Conservation (phyloP, 345 rosid genomes). For the Stellera chamaejasme region DNA sequence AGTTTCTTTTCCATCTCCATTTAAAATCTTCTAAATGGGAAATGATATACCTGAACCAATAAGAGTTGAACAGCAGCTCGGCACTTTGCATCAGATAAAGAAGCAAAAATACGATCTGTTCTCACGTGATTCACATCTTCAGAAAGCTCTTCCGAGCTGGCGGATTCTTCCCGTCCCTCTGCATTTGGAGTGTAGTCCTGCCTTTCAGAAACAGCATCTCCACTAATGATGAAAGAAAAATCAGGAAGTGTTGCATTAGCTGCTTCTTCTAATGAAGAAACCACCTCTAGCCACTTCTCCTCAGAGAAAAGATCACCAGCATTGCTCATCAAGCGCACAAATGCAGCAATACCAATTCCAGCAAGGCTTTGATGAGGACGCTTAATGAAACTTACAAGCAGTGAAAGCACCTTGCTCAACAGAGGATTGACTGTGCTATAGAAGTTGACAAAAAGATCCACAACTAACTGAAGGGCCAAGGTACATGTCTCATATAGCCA, state of each 20-base stretch:
- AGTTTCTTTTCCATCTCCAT: too few species aligned
- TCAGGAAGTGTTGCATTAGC: constrained; percentile 73
- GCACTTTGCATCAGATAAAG: constrained; percentile 69
- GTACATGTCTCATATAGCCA: constrained; percentile 98
- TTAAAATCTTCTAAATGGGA: too few species aligned
- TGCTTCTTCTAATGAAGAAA: constrained; percentile 69
- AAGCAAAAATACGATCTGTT: constrained; percentile 41
- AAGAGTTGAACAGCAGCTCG: constrained; percentile 82
- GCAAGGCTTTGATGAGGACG: constrained; percentile 96
- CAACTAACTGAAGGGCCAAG: constrained; percentile 82
- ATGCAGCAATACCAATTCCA: constrained; percentile 90
- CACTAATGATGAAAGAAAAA: constrained; percentile 43
- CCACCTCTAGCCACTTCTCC: constrained; percentile 87
- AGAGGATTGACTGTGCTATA: constrained; percentile 83
- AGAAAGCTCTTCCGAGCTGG: constrained; percentile 28
- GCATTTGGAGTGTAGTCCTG: constrained; percentile 19
- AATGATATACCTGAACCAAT: constrained; percentile 36
- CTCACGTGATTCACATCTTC: constrained; percentile 27
- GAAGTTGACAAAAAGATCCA: constrained; percentile 88
- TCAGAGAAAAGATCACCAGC: constrained; percentile 76
- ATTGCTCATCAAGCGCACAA: constrained; percentile 87
- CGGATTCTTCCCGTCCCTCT: constrained; percentile 26
- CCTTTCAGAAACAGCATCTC: constrained; percentile 23
- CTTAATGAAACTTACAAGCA: constrained; percentile 74
- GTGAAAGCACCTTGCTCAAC: constrained; percentile 61